These are phyloP conservation scores for Chlorella sp. DNA, from an alignment of 139 green algal genomes.

Conservation along the genomic window DNA sequence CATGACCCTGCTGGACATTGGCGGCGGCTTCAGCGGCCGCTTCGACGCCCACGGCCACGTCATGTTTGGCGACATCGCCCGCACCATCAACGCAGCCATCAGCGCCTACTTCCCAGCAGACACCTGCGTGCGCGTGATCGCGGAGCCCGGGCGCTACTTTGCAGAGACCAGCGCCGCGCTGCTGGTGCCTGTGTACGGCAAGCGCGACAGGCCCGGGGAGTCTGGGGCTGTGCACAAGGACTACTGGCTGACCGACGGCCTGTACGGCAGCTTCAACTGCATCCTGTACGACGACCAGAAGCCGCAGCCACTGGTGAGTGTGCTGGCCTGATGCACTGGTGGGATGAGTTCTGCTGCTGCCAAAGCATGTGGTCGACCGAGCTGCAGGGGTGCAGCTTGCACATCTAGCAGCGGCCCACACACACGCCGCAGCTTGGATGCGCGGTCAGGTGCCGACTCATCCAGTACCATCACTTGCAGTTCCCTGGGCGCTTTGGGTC, in stretches of 20 bases:
- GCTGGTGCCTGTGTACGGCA: constrained; percentile 75
- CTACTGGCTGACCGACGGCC: constrained; percentile 89
- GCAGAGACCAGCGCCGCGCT: constrained; percentile 84
- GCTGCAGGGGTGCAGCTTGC: no score
- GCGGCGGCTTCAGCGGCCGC: constrained; percentile 86
- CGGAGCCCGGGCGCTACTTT: constrained; percentile 96
- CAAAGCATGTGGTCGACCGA: no score
- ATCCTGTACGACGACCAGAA: constrained; percentile 70
- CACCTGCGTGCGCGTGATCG: constrained; percentile 74
- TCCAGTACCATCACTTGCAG: no score
- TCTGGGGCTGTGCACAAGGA: constrained; percentile 46
- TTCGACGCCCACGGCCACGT: constrained; percentile 59
- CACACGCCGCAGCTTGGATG: no score
- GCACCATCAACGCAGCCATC: constrained; percentile 79
- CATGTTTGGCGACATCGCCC: constrained; percentile 66
- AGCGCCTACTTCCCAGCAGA: constrained; percentile 77
- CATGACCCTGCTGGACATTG: constrained; percentile 93
- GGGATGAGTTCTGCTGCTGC: no score
- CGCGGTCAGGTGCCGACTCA: no score
- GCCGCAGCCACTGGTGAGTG: no score
- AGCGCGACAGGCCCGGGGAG: constrained; percentile 40
- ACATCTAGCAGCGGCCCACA: no score
- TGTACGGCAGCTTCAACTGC: constrained; percentile 98
- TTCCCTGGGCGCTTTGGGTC: no score
- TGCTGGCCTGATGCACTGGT: no score